Evolutionary conservation across 208 protist genomes (phyloP).

Genomic region (Leishmania martiniquensis): DNA sequence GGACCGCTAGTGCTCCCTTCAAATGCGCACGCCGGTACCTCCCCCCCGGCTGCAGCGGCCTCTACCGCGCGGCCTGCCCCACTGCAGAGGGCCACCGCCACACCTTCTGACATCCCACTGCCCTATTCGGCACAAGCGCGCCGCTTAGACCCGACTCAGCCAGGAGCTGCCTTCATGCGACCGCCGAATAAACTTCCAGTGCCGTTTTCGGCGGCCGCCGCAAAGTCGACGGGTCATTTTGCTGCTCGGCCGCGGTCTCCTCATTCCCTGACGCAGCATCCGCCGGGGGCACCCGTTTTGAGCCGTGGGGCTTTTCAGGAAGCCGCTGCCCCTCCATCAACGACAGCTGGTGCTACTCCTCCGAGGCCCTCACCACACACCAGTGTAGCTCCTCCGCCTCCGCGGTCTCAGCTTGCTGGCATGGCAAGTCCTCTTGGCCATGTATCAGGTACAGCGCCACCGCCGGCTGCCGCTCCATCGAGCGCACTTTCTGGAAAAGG

Average conservation of each 20-base stretch:
- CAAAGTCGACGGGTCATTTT: not conserved
- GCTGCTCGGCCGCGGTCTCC: not conserved
- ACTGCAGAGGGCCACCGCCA: not conserved
- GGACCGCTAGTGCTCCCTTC: not conserved
- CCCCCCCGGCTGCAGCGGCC: not conserved
- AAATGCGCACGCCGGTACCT: not conserved
- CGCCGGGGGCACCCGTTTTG: not conserved
- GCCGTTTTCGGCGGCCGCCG: not conserved
- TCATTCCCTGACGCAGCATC: not conserved
- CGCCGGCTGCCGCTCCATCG: not conserved
- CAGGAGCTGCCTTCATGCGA: not conserved
- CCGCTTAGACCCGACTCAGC: conserved; percentile 3
- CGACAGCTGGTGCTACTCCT: not conserved
- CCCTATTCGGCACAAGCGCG: conserved; percentile 4
- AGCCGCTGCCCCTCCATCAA: not conserved
- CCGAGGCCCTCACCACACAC: not conserved
- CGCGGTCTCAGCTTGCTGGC: not conserved
- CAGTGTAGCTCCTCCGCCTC: not conserved
- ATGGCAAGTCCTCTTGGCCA: not conserved
- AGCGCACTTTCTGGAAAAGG: not conserved
- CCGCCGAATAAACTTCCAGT: not conserved
- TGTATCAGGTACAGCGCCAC: not conserved
- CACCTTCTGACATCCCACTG: not conserved
- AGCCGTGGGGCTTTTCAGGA: not conserved
- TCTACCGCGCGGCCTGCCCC: not conserved